phyloP scores from a whole-genome alignment of 75 land plant species.

The Sequoiadendron giganteum region DNA sequence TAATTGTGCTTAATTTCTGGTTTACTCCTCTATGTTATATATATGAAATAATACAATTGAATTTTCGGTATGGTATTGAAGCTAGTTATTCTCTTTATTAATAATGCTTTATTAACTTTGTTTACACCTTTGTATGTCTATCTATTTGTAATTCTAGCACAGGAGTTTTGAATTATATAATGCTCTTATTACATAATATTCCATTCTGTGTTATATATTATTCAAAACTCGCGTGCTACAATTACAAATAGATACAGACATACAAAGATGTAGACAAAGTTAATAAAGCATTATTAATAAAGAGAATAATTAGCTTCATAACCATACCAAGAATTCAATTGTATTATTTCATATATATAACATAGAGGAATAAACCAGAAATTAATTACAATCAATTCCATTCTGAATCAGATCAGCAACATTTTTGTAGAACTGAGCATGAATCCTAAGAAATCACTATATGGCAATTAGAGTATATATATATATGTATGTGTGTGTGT shows the following conservation, averaged over 20 bases:
- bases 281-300: background rate
- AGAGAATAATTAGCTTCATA: background rate
- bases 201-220: background rate
- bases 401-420: too few species aligned
- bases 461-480: too few species aligned
- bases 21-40: too few species aligned
- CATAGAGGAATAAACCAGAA: too few species aligned
- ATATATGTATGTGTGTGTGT: too few species aligned
- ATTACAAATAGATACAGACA: background rate
- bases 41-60: background rate
- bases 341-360: too few species aligned
- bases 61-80: background rate
- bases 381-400: too few species aligned
- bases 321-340: background rate
- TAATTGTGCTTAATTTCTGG: too few species aligned
- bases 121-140: background rate
- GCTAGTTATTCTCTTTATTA: background rate
- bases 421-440: too few species aligned
- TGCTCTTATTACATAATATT: background rate
- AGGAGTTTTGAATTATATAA: background rate
- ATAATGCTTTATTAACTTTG: background rate
- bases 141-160: background rate
- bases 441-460: too few species aligned
- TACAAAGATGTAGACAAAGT: background rate
- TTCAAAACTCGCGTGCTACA: background rate